A percentile compares a stretch with the other conserved stretches of the same genome.
phyloP scores from a whole-genome alignment of 768 basidiomycete genomes.

The Phaffia tasmanica region DNA sequence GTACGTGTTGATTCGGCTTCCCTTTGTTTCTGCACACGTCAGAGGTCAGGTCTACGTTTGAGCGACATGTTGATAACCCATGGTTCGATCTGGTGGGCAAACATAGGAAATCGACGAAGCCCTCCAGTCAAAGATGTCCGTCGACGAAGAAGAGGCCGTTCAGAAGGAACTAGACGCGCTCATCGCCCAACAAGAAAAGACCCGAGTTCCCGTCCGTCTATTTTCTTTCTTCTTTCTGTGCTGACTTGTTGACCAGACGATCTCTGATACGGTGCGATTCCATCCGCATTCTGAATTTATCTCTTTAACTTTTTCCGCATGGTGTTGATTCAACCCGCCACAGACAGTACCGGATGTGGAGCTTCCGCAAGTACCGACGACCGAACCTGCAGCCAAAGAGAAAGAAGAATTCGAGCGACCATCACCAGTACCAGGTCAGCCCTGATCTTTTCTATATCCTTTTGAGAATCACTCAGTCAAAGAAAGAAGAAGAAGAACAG shows the following conservation, averaged over 20 bases:
- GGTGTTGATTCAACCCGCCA: no score
- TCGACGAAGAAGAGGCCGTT: slow-evolving; percentile 89
- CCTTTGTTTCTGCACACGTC: background rate
- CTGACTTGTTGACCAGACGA: background rate
- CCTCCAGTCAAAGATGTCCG: slow-evolving; percentile 64
- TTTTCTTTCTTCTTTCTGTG: slow-evolving; percentile 6
- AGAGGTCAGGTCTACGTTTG: background rate
- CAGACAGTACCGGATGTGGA: no score
- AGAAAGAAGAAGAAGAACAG: no score
- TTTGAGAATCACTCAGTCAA: no score
- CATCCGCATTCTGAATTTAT: no score
- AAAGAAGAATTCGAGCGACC: no score
- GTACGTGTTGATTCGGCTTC: slow-evolving; percentile 42
- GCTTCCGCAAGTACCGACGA: no score
- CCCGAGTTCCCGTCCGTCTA: slow-evolving; percentile 33
- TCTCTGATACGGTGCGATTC: no score
- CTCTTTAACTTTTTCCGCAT: no score
- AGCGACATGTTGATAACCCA: background rate
- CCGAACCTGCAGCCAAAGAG: no score
- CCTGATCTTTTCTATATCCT: no score
- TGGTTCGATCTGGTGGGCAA: background rate
- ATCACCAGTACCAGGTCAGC: no score
- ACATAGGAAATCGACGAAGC: slow-evolving; percentile 87
- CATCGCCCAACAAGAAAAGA: slow-evolving; percentile 45
- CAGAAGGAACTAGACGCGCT: slow-evolving; percentile 66